Conservation (phyloP, 2,329 filamentous ascomycete genomes). For the Westerdykella ornata region DNA sequence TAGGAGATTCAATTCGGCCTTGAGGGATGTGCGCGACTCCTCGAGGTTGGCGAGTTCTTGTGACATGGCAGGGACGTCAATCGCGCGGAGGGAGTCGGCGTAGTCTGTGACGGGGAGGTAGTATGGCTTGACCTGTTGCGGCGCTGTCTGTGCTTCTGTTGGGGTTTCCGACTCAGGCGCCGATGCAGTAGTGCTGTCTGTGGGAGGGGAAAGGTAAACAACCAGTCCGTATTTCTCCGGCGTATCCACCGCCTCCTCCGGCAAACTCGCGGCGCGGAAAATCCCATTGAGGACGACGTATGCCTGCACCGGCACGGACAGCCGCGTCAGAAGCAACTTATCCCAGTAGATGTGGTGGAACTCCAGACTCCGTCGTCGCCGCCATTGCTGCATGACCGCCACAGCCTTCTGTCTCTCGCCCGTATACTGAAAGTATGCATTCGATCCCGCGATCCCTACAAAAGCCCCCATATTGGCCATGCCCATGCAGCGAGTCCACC, state of each 20-base stretch:
- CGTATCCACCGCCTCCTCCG: constrained; percentile 10
- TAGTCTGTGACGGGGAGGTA: constrained; percentile 19
- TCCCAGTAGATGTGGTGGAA: constrained; percentile 24
- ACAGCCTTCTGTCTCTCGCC: constrained; percentile 24
- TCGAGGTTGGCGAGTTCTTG: constrained; percentile 11
- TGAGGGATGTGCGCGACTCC: constrained; percentile 9
- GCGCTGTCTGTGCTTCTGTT: background rate
- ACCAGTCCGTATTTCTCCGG: constrained; percentile 7
- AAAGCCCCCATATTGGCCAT: constrained; percentile 23
- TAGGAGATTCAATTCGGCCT: constrained; percentile 19
- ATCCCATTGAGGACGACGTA: constrained; percentile 22
- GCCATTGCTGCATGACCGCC: constrained; percentile 10
- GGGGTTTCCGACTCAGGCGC: background rate
- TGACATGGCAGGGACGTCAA: constrained; percentile 10
- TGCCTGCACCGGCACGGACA: constrained; percentile 19
- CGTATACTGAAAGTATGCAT: constrained; percentile 24
- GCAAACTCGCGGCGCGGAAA: constrained; percentile 19
- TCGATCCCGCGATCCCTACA: constrained; percentile 16
- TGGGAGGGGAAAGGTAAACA: background rate
- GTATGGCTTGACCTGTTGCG: constrained; percentile 9
- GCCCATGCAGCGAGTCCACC: constrained; percentile 19
- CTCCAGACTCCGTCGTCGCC: constrained; percentile 16
- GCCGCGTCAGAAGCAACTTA: constrained; percentile 18
- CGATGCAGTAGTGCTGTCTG: background rate
- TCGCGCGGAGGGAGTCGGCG: constrained; percentile 12